phyloP scores from a whole-genome alignment of 1,284 basidiomycete species.

The Volvariella volvacea region DNA sequence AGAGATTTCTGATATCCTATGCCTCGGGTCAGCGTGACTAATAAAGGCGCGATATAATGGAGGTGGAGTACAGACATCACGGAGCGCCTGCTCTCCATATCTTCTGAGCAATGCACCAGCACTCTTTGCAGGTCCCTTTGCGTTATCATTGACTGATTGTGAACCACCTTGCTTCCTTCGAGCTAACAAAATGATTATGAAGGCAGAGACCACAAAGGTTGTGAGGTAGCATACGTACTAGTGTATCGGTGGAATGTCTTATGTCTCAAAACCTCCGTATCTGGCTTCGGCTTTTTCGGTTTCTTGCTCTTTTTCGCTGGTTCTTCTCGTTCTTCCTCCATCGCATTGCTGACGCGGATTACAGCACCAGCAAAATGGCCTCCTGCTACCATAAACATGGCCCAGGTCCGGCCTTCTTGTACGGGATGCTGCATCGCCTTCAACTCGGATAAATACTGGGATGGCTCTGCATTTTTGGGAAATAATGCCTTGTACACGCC shows the following conservation, averaged over 20 bases:
- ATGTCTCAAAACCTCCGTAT: constrained; percentile 78
- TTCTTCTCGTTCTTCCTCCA: constrained; percentile 37
- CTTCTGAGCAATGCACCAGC: constrained; percentile 93
- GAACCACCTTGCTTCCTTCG: constrained; percentile 97
- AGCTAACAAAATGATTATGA: constrained; percentile 51
- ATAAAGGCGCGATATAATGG: constrained; percentile 3
- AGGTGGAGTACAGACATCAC: constrained; percentile 55
- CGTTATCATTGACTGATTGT: constrained; percentile 88
- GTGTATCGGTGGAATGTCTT: constrained; percentile 99
- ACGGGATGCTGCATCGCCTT: constrained; percentile 59
- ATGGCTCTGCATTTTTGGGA: constrained; percentile 28
- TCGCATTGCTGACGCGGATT: constrained; percentile 57
- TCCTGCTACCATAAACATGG: constrained; percentile 93
- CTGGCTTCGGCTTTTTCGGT: constrained; percentile 43
- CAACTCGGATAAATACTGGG: constrained; percentile 52
- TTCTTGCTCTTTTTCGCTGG: constrained; percentile 36
- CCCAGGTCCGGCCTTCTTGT: constrained; percentile 75
- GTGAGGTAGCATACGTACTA: constrained; percentile 50
- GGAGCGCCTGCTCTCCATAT: constrained; percentile 90
- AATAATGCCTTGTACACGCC: constrained; percentile 83
- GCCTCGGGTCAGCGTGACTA: background rate
- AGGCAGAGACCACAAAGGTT: constrained; percentile 3
- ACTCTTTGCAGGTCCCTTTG: constrained; percentile 89
- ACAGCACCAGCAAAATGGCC: constrained; percentile 96
- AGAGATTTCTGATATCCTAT: constrained; percentile 82